Conservation (phyloP, 768 basidiomycete genomes). For the Mycena haematopus region DNA sequence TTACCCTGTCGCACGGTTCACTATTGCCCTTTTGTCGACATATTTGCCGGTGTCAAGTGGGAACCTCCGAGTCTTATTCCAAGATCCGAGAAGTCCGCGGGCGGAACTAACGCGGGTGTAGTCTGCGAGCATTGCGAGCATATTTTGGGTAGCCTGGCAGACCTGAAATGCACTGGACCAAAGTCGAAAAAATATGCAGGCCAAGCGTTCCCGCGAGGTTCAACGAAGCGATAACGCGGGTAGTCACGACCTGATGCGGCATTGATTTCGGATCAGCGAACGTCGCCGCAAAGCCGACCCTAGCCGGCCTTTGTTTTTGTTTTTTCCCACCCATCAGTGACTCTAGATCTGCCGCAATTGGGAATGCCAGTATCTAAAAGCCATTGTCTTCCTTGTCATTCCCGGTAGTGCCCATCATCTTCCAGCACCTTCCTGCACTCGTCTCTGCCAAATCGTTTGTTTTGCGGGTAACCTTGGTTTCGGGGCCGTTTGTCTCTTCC, state of each 20-base stretch:
- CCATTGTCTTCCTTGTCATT: background rate
- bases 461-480: background rate
- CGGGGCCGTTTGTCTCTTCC: background rate
- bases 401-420: background rate
- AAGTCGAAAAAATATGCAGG: background rate
- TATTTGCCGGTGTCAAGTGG: constrained; percentile 16
- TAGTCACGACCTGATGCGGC: constrained; percentile 8
- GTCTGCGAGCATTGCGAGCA: background rate
- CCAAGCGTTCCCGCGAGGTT: background rate
- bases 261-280: constrained; percentile 3
- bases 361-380: constrained; percentile 6
- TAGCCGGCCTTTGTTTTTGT: background rate
- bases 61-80: background rate
- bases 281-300: background rate
- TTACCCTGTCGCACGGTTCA: constrained; percentile 2
- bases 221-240: background rate
- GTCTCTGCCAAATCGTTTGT: background rate
- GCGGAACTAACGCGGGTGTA: constrained; percentile 3
- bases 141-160: background rate
- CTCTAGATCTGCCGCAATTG: background rate
- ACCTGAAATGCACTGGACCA: background rate
- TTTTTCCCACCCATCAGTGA: constrained; percentile 10
- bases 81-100: constrained; percentile 14
- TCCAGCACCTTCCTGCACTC: background rate
- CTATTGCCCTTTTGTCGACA: constrained; percentile 16